Base-by-base conservation (phyloP, 2,329 filamentous ascomycete genomes). In the Daldinia sp. region DNA sequence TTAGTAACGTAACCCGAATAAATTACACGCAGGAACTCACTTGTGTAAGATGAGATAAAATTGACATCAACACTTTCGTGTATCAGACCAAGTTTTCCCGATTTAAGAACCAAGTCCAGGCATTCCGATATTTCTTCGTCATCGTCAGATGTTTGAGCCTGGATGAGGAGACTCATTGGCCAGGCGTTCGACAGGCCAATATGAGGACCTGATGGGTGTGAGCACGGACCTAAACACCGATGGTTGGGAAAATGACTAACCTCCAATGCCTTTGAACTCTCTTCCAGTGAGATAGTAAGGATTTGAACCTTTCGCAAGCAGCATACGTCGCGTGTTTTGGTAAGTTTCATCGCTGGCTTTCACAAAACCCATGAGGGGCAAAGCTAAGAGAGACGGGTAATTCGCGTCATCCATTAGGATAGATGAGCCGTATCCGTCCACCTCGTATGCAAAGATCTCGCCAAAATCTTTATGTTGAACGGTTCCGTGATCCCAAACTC, bases 11-110 rank as follows among this genome's bases (percentile, higher is more conserved):
- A 35, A 2, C 60, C 60, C 55, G 7, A 20, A 42, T 2, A 26
- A 10, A 33, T 51, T n/a, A 82, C 13, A 3, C 10, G 20, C 7
- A 7, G 20, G 4, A n/a, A 58, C 86, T 81, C 75, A 87, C 94
- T 86, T 1, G 95, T 98, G 79, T 96, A 98, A 23, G 83, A 82
- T n/a, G 72, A 68, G 2, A 82, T 74, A 44, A 81, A 77, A 68
- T 95, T 90, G 4, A 98, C 95, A 75, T 97, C 89, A 44, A 99
- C 89, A 74, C 93, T 97, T 82, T 99, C 96, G 76, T 99, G 95
- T 1, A 99, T 86, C 55, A 99, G 82, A 0, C 96, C 96, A 9
- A 97, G 84, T 59, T 85, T 86, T 68, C 92, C 92, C 1, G 92
- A 92, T 67, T 89, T 86, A 67, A 96, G 89, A 42, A 99, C 96